A percentile compares a stretch with the other conserved stretches of the same genome.
phyloP scores from a whole-genome alignment of 2,329 filamentous ascomycete genomes.

The Fusarium pininemorale region DNA sequence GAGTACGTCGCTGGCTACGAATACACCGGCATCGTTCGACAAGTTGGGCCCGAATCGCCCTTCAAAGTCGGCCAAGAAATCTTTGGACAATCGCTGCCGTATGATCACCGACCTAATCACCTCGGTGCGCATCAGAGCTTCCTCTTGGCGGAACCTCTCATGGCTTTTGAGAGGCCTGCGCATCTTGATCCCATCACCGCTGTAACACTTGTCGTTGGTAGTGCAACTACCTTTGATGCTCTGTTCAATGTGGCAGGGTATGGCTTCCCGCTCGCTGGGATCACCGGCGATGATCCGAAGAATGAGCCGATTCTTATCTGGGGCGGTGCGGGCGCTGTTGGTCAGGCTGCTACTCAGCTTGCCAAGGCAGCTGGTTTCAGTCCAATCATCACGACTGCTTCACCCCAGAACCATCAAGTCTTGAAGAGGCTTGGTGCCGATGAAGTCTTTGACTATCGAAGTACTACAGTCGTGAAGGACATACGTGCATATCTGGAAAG shows the following conservation, averaged over 20 bases:
- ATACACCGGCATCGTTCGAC: conserved; percentile 1
- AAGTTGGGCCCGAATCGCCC: background rate
- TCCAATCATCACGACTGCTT: conserved; percentile 10
- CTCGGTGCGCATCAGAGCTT: conserved; percentile 23
- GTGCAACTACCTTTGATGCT: background rate
- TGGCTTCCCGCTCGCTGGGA: background rate
- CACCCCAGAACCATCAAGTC: background rate
- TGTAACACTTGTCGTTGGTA: background rate
- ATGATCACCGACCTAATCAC: conserved; percentile 3
- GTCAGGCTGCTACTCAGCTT: conserved; percentile 8
- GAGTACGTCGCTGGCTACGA: conserved; percentile 19
- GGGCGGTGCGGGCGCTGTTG: conserved; percentile 7
- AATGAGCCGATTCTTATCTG: conserved; percentile 2
- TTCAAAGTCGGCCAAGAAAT: conserved; percentile 8
- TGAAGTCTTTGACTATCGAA: background rate
- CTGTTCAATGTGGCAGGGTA: background rate
- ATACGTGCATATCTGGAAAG: background rate
- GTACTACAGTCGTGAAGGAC: background rate
- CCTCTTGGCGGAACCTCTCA: conserved; percentile 9
- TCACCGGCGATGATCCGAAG: background rate
- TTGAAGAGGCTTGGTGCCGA: background rate
- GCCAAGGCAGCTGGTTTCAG: conserved; percentile 14
- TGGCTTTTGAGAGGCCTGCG: background rate
- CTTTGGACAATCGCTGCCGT: conserved; percentile 10
- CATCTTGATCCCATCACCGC: conserved; percentile 6